Percentiles rank a stretch among this genome's conserved stretches.
These are phyloP conservation scores for Arachis stenosperma DNA, from an alignment of 306 rosid genomes.

Conservation along the genomic window DNA sequence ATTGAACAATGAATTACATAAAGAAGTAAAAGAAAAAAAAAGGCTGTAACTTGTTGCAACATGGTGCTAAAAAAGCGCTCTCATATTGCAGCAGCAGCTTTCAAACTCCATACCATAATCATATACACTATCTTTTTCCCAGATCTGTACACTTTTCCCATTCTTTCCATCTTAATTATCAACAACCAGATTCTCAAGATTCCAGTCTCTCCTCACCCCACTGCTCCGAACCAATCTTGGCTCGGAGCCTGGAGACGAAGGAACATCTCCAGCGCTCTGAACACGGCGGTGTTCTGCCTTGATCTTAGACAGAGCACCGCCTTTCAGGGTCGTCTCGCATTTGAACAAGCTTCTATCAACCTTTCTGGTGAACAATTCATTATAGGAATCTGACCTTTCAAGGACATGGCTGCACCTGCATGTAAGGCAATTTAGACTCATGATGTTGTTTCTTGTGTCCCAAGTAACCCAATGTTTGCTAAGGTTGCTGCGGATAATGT, in stretches of 20 bases:
- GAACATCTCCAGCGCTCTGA: conserved; percentile 40
- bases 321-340: neutral
- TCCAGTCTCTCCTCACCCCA: conserved; percentile 96
- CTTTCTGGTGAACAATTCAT: conserved; percentile 3
- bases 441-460: conserved; percentile 37
- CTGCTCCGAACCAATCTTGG: conserved; percentile 69
- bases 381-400: conserved; percentile 56
- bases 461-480: conserved; percentile 34
- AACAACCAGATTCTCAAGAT: conserved; percentile 62
- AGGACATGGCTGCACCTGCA: conserved; percentile 54
- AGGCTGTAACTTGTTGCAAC: conserved; percentile 14
- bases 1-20: conserved; percentile 30
- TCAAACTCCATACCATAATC: conserved; percentile 32
- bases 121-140: conserved; percentile 19
- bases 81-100: conserved; percentile 10
- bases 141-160: conserved; percentile 24
- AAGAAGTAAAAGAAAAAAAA: conserved; percentile 2
- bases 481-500: conserved; percentile 27
- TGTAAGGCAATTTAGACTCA: conserved; percentile 74
- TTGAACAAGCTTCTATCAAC: conserved; percentile 58
- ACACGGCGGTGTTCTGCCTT: conserved; percentile 51
- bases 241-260: conserved; percentile 36
- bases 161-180: conserved; percentile 20
- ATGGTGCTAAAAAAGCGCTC: conserved; percentile 33
- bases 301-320: conserved; percentile 21